Base-by-base conservation (phyloP, 352 stramenopile genomes). In the Phytophthora ramorum region DNA sequence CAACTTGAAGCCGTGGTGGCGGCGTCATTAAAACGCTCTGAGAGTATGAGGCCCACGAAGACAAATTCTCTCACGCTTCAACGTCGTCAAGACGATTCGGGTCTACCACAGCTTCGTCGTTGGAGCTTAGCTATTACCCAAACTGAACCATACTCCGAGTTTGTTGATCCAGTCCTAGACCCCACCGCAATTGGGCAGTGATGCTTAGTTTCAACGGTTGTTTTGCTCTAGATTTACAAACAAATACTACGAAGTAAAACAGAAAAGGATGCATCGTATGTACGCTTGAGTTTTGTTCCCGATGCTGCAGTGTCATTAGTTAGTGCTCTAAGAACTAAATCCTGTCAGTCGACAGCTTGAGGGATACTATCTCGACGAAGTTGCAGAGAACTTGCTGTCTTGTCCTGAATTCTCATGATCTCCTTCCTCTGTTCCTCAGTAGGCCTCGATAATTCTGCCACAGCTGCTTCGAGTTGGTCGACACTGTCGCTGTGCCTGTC, bases 401-500 rank as follows among this genome's bases (percentile, higher is more conserved):
- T 60, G 22, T 24, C 34, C 4, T 44, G 12, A 13, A 28, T 17
- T 20, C 47, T 58, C 4, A 34, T 24, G 4, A 20, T 19, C 35
- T 58, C 35, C 3, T 14, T 22, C 14, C 19, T 48, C 17, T 58
- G 24, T 4, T 38, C 20, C n/a, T 51, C 45, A 5, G 30, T 35
- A 10, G 57, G 47, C 17, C 16, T 56, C 3, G 62, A 70, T 12
- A 70, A 22, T 30, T 58, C 62, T 3, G 34, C 46, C n/a, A 69
- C 54, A 16, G 32, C 46, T 19, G 54, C 62, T 47, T 70, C 62
- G 35, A 69, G 3, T 32, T 65, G 54, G 2, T 70, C 55, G 3
- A 70, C 19, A 26, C 37, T 70, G 8, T 70, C 55, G 24, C 54
- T 70, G n/a, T 55, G 47, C 3, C 40, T 43, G 16, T 65, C 46